Percentiles rank a stretch among this genome's conserved stretches.
phyloP scores from a whole-genome alignment of 23 red algal species.

The Gracilaria domingensis region DNA sequence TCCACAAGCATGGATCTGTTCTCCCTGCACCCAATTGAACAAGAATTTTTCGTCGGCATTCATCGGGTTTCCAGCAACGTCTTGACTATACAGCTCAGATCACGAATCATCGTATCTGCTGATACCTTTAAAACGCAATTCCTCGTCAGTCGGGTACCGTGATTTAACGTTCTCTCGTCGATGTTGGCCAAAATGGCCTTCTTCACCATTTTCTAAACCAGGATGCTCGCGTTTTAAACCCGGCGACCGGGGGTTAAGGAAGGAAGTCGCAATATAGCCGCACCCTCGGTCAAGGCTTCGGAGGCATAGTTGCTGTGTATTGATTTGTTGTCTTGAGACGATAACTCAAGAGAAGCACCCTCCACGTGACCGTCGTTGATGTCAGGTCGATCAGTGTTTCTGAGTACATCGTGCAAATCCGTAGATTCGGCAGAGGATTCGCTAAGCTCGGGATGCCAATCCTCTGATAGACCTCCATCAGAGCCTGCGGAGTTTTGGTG shows the following conservation, averaged over 20 bases:
- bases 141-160: not conserved
- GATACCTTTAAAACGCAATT: not conserved
- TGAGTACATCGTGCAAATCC: not conserved
- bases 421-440: slow-evolving; percentile 7
- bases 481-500: not conserved
- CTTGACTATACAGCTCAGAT: not conserved
- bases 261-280: not conserved
- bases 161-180: not conserved
- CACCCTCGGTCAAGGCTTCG: not conserved
- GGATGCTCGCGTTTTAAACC: not conserved
- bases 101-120: not conserved
- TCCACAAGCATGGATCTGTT: no score
- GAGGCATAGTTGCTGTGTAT: not conserved
- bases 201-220: not conserved
- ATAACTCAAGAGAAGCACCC: not conserved
- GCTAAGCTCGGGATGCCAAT: no score
- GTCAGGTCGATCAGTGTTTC: not conserved
- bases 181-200: not conserved
- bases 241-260: not conserved
- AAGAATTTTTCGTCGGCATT: not conserved
- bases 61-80: not conserved
- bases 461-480: not conserved
- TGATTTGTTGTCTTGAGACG: not conserved
- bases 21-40: not conserved
- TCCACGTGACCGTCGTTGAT: not conserved